phyloP scores from a whole-genome alignment of 108 stramenopile species.

The Fragilariopsis cylindrus region DNA sequence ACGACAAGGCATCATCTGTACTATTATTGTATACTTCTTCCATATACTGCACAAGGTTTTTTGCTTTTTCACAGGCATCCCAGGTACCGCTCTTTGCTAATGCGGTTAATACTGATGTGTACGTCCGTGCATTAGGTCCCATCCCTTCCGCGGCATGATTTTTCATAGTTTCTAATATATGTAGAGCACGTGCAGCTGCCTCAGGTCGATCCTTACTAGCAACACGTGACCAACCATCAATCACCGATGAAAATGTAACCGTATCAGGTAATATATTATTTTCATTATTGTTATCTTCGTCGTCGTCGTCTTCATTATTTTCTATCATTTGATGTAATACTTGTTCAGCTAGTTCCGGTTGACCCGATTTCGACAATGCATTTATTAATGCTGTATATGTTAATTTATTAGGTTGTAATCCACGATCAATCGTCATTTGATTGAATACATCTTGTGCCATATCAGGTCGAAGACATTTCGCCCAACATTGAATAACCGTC shows the following conservation, averaged over 20 bases:
- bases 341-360: conserved; percentile 34
- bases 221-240: conserved; percentile 52
- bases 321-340: conserved; percentile 35
- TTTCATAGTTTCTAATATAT: conserved; percentile 48
- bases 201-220: conserved; percentile 31
- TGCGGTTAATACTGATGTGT: conserved; percentile 45
- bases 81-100: conserved; percentile 37
- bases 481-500: conserved; percentile 45
- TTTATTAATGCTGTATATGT: conserved; percentile 47
- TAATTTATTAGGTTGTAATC: conserved; percentile 30
- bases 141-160: conserved; percentile 31
- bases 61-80: conserved; percentile 34
- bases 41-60: conserved; percentile 53
- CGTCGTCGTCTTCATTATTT: background rate
- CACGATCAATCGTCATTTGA: conserved; percentile 20
- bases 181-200: conserved; percentile 37
- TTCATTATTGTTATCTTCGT: conserved; percentile 1
- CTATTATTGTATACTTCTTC: conserved; percentile 38
- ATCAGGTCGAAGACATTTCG: conserved; percentile 9
- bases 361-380: conserved; percentile 25
- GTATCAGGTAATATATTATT: conserved; percentile 39
- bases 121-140: conserved; percentile 52
- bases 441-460: conserved; percentile 26
- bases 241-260: conserved; percentile 46
- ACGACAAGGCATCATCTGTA: background rate